Evolutionary conservation across 495 filamentous ascomycete species (phyloP).

Genomic region (Symbiotaphrina buchneri): DNA sequence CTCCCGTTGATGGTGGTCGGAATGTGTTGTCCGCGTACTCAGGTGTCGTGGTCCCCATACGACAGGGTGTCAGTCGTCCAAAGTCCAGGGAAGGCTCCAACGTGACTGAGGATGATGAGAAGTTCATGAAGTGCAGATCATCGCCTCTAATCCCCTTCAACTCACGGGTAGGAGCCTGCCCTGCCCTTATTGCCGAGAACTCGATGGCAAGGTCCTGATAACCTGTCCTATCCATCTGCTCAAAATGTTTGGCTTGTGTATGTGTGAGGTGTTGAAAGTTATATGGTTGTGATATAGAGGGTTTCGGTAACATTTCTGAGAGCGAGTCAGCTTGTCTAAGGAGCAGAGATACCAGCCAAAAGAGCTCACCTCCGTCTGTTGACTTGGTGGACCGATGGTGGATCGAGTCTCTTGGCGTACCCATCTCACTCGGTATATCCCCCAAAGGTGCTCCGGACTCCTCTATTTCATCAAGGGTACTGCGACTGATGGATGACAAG

Average conservation of each 20-base stretch:
- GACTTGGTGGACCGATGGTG: no score
- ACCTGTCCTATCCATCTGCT: slow-evolving; percentile 28
- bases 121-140: slow-evolving; percentile 39
- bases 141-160: slow-evolving; percentile 39
- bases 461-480: not conserved
- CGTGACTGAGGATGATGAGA: no score
- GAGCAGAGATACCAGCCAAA: no score
- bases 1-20: no score
- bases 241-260: slow-evolving; percentile 39
- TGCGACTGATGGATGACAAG: not conserved
- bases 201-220: slow-evolving; percentile 40
- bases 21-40: slow-evolving; percentile 5
- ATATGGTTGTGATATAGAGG: slow-evolving; percentile 58
- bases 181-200: slow-evolving; percentile 40
- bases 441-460: not conserved
- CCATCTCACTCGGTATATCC: not conserved
- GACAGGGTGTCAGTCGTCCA: no score
- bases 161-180: slow-evolving; percentile 36
- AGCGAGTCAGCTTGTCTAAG: no score
- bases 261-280: slow-evolving; percentile 80
- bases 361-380: no score
- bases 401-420: not conserved
- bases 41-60: no score
- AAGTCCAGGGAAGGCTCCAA: no score
- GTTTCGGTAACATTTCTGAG: slow-evolving; percentile 8